Evolutionary conservation across 345 rosid species (phyloP), one percentile per base, ranked within the genome.

Genomic region (Noccaea bulbosa): DNA sequence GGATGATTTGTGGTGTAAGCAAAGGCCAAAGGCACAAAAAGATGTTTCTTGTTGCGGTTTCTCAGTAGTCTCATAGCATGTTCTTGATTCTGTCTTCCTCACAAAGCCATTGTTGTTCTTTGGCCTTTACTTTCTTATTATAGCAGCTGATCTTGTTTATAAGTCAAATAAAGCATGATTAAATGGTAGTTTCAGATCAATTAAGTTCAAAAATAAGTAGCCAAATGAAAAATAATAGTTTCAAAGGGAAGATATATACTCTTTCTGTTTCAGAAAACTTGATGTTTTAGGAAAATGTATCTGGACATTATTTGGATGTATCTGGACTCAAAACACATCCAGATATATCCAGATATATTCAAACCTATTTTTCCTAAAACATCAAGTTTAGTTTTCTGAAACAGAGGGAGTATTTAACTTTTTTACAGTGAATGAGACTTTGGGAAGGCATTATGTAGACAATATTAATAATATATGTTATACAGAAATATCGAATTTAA

Each of bases 1-100:
- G 80, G 86, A 81, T 89, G 90, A 85, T 89, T 92, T 92, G 88
- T 79, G 82, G 86, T 78, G 63, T 84, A 92, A 92, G 98, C 96
- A 92, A 92, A 81, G 91, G 83, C 72, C 84, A 55, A 67, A 65
- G 74, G 11, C 30, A 45, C 76, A 54, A 54, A 62, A 71, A 39
- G 27, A 16, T 57, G 11, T 24, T 16, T 71, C 37, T 41, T 49
- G 77, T 65, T 65, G 51, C 30, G 27, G 54, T 52, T 53, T 50
- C 14, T 27, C 34, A 43, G 77, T 55, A 52, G 64, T 46, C 74
- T 44, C 47, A 37, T 52, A 65, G 44, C 64, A 54, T 64, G 79
- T 47, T 65, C 70, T 78, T 76, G 86, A 83, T 69, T 81, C 79
- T 82, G 77, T 64, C 96, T 89, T 92, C 82, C 64, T 65, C 65